phyloP scores from a whole-genome alignment of 208 protist genomes.

The Trypanosoma boissoni region DNA sequence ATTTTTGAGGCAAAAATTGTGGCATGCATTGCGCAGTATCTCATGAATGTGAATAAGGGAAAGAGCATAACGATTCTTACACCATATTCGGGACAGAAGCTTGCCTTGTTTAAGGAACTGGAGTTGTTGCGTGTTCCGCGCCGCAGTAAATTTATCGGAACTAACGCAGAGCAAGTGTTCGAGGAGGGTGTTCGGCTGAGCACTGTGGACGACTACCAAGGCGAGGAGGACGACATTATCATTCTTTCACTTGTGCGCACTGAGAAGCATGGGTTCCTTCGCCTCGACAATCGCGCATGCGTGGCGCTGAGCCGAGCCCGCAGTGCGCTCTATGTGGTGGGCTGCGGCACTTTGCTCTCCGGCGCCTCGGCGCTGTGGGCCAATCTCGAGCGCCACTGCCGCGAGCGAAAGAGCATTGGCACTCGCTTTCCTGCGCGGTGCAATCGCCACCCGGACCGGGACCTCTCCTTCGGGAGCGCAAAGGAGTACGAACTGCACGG shows the following conservation, averaged over 20 bases:
- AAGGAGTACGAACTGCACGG: neutral
- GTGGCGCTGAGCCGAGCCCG: conserved; percentile 22
- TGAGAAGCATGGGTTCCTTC: conserved; percentile 16
- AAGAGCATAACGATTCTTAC: conserved; percentile 53
- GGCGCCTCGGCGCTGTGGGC: neutral
- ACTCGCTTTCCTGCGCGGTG: conserved; percentile 9
- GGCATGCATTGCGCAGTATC: conserved; percentile 22
- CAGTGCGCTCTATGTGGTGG: conserved; percentile 18
- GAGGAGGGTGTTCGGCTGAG: conserved; percentile 11
- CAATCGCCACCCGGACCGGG: neutral
- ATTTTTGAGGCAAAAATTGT: conserved; percentile 17
- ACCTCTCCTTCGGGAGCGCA: conserved; percentile 2
- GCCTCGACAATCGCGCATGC: conserved; percentile 17
- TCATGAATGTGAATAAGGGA: conserved; percentile 10
- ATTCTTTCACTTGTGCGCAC: conserved; percentile 70
- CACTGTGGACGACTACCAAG: conserved; percentile 84
- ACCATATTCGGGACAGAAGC: conserved; percentile 61
- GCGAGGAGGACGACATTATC: conserved; percentile 73
- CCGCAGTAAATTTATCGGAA: neutral
- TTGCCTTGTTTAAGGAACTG: conserved; percentile 19
- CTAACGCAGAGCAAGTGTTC: neutral
- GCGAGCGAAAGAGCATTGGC: neutral
- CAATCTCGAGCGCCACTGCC: conserved; percentile 3
- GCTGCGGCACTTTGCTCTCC: conserved; percentile 14
- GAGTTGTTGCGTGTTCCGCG: conserved; percentile 3